Percentiles rank a stretch among this genome's conserved stretches.
These are phyloP conservation scores for Singerocomus inundabilis DNA, from an alignment of 1,284 basidiomycete species.

Conservation along the genomic window DNA sequence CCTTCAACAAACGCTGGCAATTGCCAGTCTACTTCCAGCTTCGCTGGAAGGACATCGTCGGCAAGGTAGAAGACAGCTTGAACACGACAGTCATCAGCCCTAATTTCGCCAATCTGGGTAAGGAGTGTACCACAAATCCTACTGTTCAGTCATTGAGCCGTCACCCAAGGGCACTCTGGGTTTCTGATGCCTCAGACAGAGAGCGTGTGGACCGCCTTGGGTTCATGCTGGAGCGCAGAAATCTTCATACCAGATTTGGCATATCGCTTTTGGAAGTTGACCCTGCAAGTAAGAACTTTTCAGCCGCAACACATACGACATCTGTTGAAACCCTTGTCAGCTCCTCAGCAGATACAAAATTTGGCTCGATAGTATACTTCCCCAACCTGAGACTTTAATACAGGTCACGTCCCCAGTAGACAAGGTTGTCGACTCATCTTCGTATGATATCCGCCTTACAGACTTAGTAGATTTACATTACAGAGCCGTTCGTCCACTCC, in stretches of 20 bases:
- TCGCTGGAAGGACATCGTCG: conserved; percentile 93
- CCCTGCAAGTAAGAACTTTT: conserved; percentile 64
- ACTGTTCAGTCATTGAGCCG: conserved; percentile 20
- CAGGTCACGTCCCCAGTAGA: conserved; percentile 32
- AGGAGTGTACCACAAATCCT: background rate
- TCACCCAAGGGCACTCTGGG: conserved; percentile 27
- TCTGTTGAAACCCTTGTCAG: conserved; percentile 38
- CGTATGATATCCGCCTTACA: background rate
- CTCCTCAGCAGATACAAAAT: conserved; percentile 74
- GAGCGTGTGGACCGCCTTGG: conserved; percentile 71
- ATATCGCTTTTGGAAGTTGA: conserved; percentile 85
- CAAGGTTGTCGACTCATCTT: conserved; percentile 18
- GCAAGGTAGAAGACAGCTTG: conserved; percentile 69
- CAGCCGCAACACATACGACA: background rate
- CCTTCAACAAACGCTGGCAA: conserved; percentile 90
- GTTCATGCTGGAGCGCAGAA: conserved; percentile 81
- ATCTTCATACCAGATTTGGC: conserved; percentile 81
- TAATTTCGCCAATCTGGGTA: conserved; percentile 24
- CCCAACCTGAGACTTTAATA: conserved; percentile 32
- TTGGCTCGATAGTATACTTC: conserved; percentile 63
- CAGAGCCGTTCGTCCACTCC: conserved; percentile 53
- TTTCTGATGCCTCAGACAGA: conserved; percentile 66
- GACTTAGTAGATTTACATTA: background rate
- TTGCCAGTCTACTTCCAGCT: conserved; percentile 96
- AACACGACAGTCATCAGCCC: conserved; percentile 44